Conservation (phyloP, 2,329 filamentous ascomycete species). For the Cladosporium sp. region DNA sequence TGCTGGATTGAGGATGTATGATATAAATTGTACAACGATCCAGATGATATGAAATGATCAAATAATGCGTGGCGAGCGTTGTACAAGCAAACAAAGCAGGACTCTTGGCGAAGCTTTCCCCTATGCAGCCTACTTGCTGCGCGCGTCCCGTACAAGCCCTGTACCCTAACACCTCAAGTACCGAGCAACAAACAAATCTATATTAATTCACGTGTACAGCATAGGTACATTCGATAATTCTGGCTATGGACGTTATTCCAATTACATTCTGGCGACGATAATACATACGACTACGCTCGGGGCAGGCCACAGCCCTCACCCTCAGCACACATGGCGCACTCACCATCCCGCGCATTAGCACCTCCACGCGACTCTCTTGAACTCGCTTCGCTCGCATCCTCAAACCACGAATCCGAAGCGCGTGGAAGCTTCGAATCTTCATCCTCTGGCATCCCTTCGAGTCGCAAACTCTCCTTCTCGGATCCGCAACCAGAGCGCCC, state of each 20-base stretch:
- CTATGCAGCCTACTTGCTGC: no score
- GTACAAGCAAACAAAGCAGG: no score
- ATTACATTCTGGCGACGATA: slow-evolving; percentile 2
- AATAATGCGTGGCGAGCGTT: no score
- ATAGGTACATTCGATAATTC: background rate
- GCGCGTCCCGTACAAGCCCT: no score
- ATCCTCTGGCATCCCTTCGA: slow-evolving; percentile 76
- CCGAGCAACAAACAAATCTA: no score
- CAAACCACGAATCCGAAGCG: slow-evolving; percentile 53
- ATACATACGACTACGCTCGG: background rate
- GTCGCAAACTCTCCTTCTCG: slow-evolving; percentile 80
- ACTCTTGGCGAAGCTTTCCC: no score
- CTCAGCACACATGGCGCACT: background rate
- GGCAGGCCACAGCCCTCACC: slow-evolving; percentile 10
- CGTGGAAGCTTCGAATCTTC: slow-evolving; percentile 67
- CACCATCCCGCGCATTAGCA: slow-evolving; percentile 6
- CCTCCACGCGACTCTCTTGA: slow-evolving; percentile 84
- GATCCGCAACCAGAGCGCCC: slow-evolving; percentile 37
- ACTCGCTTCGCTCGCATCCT: slow-evolving; percentile 88
- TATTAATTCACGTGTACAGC: background rate
- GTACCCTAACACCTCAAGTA: no score
- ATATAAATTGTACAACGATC: no score
- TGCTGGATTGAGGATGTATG: no score
- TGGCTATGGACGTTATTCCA: slow-evolving; percentile 3
- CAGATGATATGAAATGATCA: no score